A percentile compares a stretch with the other conserved stretches of the same genome.
Evolutionary conservation across 2,329 filamentous ascomycete genomes (phyloP).

Genomic region (Diaporthe sp.): DNA sequence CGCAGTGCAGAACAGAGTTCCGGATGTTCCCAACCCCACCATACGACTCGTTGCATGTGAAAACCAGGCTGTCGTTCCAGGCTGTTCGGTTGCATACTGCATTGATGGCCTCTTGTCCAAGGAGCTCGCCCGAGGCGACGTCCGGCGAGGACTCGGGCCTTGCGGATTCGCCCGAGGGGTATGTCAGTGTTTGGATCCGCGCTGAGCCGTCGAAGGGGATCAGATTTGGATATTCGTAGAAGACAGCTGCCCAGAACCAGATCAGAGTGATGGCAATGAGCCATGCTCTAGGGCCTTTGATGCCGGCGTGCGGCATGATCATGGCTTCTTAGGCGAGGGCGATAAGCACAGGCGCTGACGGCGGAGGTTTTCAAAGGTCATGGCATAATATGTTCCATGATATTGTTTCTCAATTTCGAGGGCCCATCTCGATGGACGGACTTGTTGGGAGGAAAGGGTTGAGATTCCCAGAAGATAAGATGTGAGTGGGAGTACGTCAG

Average conservation of each 20-base stretch:
- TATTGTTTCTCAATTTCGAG: too few species aligned
- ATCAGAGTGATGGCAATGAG: neutral
- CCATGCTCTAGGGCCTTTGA: neutral
- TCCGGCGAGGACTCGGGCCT: neutral
- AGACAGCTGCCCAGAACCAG: neutral
- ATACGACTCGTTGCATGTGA: conserved; percentile 33
- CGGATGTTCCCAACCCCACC: conserved; percentile 23
- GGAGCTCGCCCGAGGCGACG: neutral
- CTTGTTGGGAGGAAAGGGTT: neutral
- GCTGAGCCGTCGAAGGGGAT: conserved; percentile 8
- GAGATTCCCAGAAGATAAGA: neutral
- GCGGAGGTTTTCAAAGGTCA: neutral
- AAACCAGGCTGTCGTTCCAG: conserved; percentile 20
- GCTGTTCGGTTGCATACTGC: neutral
- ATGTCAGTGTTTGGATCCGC: neutral
- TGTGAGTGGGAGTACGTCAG: neutral
- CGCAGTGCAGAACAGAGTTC: conserved; percentile 22
- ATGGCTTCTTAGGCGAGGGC: neutral
- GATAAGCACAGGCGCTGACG: neutral
- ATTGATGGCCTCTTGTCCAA: neutral
- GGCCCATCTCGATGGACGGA: neutral
- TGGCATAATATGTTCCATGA: neutral
- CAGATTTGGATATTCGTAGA: conserved; percentile 1
- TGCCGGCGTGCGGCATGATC: neutral
- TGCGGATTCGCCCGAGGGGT: neutral